These are phyloP conservation scores for Gastrolobium bilobum DNA, from an alignment of 306 rosid genomes.

Conservation along the genomic window DNA sequence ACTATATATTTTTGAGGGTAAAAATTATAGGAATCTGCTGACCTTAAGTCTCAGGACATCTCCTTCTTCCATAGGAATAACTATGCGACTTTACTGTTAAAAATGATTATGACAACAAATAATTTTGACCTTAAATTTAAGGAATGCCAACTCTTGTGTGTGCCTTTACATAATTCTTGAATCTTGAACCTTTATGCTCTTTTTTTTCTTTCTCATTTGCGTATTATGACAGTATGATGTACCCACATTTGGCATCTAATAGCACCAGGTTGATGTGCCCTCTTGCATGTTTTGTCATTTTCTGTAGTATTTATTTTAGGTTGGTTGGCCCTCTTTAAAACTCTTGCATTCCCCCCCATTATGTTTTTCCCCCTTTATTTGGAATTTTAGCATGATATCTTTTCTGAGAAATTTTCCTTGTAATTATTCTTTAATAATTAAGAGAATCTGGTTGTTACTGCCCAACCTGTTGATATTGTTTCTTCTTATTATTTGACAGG, in stretches of 20 bases:
- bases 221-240: not conserved
- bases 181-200: not conserved
- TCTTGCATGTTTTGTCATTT: slow-evolving; percentile 18
- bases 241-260: not conserved
- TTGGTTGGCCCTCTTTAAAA: slow-evolving; percentile 5
- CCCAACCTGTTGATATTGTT: slow-evolving; percentile 38
- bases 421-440: slow-evolving; percentile 17
- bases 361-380: not conserved
- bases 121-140: not conserved
- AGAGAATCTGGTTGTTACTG: slow-evolving; percentile 12
- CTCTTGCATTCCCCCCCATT: not conserved
- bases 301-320: slow-evolving; percentile 7
- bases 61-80: not conserved
- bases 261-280: not conserved
- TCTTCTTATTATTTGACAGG: slow-evolving; percentile 51
- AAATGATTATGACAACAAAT: not conserved
- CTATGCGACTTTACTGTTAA: not conserved
- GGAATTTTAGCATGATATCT: not conserved
- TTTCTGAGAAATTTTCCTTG: slow-evolving; percentile 1
- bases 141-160: not conserved
- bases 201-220: not conserved
- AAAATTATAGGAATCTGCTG: not conserved
- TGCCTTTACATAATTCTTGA: slow-evolving; percentile 20
- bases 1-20: not conserved
- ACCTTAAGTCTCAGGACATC: not conserved